Percentiles rank a stretch among this genome's conserved stretches.
Evolutionary conservation across 2,329 filamentous ascomycete genomes (phyloP).

Genomic region (Trichoderma atroviride): DNA sequence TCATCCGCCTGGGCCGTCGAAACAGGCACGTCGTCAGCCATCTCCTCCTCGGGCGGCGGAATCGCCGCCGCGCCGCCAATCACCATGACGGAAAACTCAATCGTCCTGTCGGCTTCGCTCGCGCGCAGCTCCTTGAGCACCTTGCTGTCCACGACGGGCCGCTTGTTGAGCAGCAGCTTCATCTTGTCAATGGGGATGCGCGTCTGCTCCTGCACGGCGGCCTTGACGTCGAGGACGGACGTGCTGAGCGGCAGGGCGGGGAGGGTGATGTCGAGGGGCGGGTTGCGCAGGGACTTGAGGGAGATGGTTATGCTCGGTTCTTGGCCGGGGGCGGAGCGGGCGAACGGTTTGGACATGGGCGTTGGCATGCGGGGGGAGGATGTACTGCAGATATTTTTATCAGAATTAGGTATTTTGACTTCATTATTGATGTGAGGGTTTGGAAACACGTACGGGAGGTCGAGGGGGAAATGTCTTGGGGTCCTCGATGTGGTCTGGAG

Average conservation of each 20-base stretch:
- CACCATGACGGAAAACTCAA: constrained; percentile 88
- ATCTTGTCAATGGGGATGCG: constrained; percentile 74
- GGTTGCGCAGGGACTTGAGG: constrained; percentile 78
- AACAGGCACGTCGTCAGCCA: constrained; percentile 23
- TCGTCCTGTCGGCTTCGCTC: constrained; percentile 48
- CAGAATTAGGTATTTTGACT: background rate
- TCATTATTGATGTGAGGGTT: background rate
- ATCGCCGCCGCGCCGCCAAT: constrained; percentile 66
- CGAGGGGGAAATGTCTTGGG: constrained; percentile 75
- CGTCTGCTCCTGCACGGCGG: constrained; percentile 64
- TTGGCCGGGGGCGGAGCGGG: constrained; percentile 56
- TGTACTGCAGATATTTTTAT: constrained; percentile 56
- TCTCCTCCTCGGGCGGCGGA: constrained; percentile 42
- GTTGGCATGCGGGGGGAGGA: constrained; percentile 70
- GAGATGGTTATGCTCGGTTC: constrained; percentile 59
- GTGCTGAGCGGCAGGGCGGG: constrained; percentile 65
- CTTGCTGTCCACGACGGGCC: constrained; percentile 78
- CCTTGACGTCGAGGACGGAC: constrained; percentile 78
- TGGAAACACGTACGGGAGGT: constrained; percentile 65
- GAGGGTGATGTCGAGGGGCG: constrained; percentile 68
- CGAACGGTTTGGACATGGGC: constrained; percentile 53
- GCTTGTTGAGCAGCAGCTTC: constrained; percentile 83
- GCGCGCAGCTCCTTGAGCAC: constrained; percentile 74
- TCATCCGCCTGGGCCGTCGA: constrained; percentile 10
- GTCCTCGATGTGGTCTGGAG: constrained; percentile 89